phyloP scores from a whole-genome alignment of 2,329 filamentous ascomycete species.

The Pseudohalonectria lignicola region DNA sequence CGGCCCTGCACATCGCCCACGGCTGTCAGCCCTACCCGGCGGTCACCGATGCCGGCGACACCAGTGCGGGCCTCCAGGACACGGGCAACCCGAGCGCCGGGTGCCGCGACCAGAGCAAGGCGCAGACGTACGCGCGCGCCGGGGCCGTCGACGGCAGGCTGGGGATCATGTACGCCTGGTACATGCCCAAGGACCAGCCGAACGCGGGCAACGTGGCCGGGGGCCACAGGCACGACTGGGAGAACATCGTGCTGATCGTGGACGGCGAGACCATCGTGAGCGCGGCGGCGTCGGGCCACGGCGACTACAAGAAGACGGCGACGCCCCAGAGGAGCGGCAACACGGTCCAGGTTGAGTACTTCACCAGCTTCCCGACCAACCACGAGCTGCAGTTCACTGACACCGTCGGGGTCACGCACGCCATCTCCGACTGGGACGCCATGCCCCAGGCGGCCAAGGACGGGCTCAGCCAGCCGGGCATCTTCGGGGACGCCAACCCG shows the following conservation, averaged over 20 bases:
- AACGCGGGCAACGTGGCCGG: slow-evolving; percentile 15
- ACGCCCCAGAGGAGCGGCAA: slow-evolving; percentile 10
- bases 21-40: slow-evolving; percentile 14
- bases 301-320: slow-evolving; percentile 16
- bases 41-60: slow-evolving; percentile 9
- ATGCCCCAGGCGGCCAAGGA: slow-evolving; percentile 18
- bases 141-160: slow-evolving; percentile 12
- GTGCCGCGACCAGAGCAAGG: slow-evolving; percentile 17
- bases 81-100: slow-evolving; percentile 15
- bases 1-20: slow-evolving; percentile 12
- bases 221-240: slow-evolving; percentile 25
- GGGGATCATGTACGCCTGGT: slow-evolving; percentile 29
- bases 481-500: slow-evolving; percentile 27
- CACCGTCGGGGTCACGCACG: slow-evolving; percentile 19
- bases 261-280: slow-evolving; percentile 17
- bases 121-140: slow-evolving; percentile 24
- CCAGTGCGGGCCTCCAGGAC: slow-evolving; percentile 20
- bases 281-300: slow-evolving; percentile 23
- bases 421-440: slow-evolving; percentile 28
- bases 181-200: slow-evolving; percentile 31
- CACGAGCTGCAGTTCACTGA: slow-evolving; percentile 24
- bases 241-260: slow-evolving; percentile 20
- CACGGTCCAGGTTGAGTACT: slow-evolving; percentile 19
- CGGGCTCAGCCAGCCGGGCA: slow-evolving; percentile 19
- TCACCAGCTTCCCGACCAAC: slow-evolving; percentile 17